These are phyloP conservation scores for Chlamydomonas sp. DNA, from an alignment of 139 green algal species.

Conservation along the genomic window DNA sequence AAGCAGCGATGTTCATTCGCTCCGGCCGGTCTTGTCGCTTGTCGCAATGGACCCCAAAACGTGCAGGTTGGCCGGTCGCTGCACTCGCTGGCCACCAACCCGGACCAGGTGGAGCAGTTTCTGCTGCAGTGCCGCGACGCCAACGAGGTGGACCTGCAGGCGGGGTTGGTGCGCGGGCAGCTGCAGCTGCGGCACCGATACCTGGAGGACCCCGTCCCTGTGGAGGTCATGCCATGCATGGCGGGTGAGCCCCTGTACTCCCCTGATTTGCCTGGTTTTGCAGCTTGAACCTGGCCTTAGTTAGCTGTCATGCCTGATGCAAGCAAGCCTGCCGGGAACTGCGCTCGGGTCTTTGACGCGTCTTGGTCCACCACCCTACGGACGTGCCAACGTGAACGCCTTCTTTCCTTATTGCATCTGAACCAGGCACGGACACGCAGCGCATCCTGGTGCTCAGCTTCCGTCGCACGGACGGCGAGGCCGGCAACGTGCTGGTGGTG, in stretches of 20 bases:
- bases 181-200: conserved; percentile 19
- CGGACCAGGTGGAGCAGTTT: not conserved
- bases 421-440: conserved; percentile 36
- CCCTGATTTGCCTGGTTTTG: too few relatives aligned
- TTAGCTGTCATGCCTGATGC: too few relatives aligned
- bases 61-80: conserved; percentile 11
- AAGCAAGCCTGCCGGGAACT: too few relatives aligned
- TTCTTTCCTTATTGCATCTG: not conserved
- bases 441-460: conserved; percentile 42
- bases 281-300: too few relatives aligned
- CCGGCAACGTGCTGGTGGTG: conserved; percentile 45
- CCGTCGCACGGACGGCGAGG: conserved; percentile 14
- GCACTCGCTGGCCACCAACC: not conserved
- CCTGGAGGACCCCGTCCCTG: conserved; percentile 6
- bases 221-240: not conserved
- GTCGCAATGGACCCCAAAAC: too few relatives aligned
- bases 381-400: too few relatives aligned
- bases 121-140: not conserved
- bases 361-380: too few relatives aligned
- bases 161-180: not conserved
- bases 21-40: too few relatives aligned
- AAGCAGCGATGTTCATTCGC: too few relatives aligned
- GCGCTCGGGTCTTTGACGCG: too few relatives aligned
- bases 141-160: not conserved
- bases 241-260: not conserved